Evolutionary conservation across 1,139 yeast species (phyloP).

Genomic region (Taphrina wiesneri): DNA sequence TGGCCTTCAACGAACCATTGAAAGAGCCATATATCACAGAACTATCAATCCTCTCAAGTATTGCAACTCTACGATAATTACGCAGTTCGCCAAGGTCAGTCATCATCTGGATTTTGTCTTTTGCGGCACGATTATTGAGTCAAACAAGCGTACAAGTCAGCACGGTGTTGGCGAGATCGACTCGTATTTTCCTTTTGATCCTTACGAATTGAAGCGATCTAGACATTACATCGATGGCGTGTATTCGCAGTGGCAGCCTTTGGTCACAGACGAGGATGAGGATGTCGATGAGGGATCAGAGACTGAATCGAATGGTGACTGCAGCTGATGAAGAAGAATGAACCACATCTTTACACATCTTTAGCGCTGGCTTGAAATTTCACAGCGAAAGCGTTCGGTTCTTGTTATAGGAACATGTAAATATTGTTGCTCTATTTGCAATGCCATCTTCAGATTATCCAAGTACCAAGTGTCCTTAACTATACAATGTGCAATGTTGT

Average conservation of each 20-base stretch:
- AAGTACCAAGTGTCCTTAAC: too few species aligned
- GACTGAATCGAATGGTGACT: not conserved
- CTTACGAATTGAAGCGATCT: constrained; percentile 68
- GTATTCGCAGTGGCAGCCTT: constrained; percentile 83
- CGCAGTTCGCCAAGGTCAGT: constrained; percentile 89
- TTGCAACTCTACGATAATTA: constrained; percentile 90
- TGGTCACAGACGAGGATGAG: constrained; percentile 56
- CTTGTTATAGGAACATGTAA: too few species aligned
- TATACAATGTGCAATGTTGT: too few species aligned
- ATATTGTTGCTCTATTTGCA: too few species aligned
- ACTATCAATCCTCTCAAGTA: constrained; percentile 84
- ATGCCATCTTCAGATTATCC: too few species aligned
- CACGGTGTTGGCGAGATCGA: constrained; percentile 35
- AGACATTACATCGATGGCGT: constrained; percentile 56
- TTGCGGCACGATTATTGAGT: constrained; percentile 90
- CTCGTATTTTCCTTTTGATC: constrained; percentile 91
- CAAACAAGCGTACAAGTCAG: constrained; percentile 65
- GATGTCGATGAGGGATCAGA: constrained; percentile 46
- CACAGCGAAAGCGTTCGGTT: too few species aligned
- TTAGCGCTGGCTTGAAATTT: too few species aligned
- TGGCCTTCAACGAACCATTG: constrained; percentile 73
- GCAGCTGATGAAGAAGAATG: not conserved
- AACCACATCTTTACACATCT: too few species aligned
- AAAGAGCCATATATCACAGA: constrained; percentile 77
- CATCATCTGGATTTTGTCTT: constrained; percentile 88